These are phyloP conservation scores for Acanthamoeba royreba DNA, from an alignment of 208 protist species.

Conservation along the genomic window DNA sequence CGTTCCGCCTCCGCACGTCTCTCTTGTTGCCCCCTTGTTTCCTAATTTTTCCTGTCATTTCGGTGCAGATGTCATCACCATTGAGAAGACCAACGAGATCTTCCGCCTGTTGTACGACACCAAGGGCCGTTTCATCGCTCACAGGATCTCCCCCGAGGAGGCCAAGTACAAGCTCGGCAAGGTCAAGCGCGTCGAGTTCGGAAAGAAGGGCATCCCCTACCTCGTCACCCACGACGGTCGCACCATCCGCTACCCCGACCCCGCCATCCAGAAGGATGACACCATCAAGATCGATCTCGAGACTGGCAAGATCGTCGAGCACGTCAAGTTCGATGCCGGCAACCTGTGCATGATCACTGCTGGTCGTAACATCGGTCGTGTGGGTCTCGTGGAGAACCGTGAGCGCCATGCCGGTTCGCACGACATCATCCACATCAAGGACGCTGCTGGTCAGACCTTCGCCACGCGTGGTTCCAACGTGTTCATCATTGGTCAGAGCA, in stretches of 20 bases:
- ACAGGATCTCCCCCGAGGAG: constrained; percentile 94
- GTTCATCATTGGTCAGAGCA: constrained; percentile 97
- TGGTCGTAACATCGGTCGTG: constrained; percentile 97
- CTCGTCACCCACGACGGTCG: constrained; percentile 98
- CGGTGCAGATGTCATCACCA: constrained; percentile 90
- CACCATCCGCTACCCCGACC: constrained; percentile 98
- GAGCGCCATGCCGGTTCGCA: constrained; percentile 91
- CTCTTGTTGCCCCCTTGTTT: neutral
- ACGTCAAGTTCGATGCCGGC: constrained; percentile 85
- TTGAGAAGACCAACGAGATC: constrained; percentile 96
- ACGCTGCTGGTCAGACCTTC: constrained; percentile 89
- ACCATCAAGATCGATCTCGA: constrained; percentile 96
- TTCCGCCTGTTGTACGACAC: constrained; percentile 99
- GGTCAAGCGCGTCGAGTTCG: constrained; percentile 89
- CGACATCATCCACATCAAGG: constrained; percentile 96
- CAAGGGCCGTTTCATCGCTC: constrained; percentile 97
- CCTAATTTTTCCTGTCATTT: neutral
- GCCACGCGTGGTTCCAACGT: constrained; percentile 97
- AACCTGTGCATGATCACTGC: constrained; percentile 96
- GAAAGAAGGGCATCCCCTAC: constrained; percentile 92
- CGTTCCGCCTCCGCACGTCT: neutral
- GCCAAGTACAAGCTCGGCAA: constrained; percentile 95
- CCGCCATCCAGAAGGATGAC: constrained; percentile 93
- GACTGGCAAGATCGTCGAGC: constrained; percentile 73
- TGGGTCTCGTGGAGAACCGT: constrained; percentile 93